These are phyloP conservation scores for Solanum tarijense DNA, from an alignment of 257 asterid genomes.

Conservation along the genomic window DNA sequence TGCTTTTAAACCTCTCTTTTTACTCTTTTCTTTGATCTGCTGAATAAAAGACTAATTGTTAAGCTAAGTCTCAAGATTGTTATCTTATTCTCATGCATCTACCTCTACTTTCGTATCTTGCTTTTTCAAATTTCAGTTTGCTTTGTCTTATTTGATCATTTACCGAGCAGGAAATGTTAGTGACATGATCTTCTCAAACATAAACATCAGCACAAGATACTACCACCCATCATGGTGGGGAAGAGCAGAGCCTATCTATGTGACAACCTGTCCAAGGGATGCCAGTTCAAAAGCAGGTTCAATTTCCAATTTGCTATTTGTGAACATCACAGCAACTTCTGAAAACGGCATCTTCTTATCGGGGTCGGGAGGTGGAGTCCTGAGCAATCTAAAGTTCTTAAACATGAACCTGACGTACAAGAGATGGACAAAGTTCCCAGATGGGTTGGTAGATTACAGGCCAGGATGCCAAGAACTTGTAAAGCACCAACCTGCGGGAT, in stretches of 20 bases:
- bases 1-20: neutral
- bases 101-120: neutral
- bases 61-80: neutral
- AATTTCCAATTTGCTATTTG: slow-evolving; percentile 57
- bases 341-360: slow-evolving; percentile 84
- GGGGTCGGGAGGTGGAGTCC: slow-evolving; percentile 54
- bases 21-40: neutral
- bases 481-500: slow-evolving; percentile 67
- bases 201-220: slow-evolving; percentile 69
- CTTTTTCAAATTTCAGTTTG: neutral
- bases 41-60: neutral
- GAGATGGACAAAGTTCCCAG: slow-evolving; percentile 70
- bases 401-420: slow-evolving; percentile 60
- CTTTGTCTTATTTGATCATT: neutral
- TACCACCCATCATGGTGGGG: slow-evolving; percentile 97
- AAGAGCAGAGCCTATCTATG: slow-evolving; percentile 84
- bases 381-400: slow-evolving; percentile 48
- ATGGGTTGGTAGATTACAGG: slow-evolving; percentile 66
- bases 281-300: slow-evolving; percentile 46
- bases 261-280: slow-evolving; percentile 74
- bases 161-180: slow-evolving; percentile 58
- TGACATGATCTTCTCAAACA: slow-evolving; percentile 78
- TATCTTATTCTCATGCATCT: neutral
- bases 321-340: slow-evolving; percentile 69
- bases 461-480: slow-evolving; percentile 89